These are phyloP conservation scores for Mallotus nudiflorus DNA, from an alignment of 345 rosid genomes.

Conservation along the genomic window DNA sequence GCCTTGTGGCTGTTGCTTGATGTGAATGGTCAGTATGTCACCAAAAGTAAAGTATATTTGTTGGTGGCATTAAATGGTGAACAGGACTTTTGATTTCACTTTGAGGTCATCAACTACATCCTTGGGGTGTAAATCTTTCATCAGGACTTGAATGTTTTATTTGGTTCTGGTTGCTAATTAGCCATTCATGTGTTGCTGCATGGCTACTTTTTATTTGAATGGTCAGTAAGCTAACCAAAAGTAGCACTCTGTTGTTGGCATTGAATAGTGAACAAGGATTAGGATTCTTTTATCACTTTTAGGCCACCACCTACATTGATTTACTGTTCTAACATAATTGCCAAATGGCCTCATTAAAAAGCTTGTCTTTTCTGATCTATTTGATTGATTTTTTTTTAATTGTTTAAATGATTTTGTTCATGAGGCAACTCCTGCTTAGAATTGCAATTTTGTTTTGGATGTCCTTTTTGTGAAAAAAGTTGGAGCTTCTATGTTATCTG, in stretches of 20 bases:
- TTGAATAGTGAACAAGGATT: conserved; percentile 18
- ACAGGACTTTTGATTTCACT: background rate
- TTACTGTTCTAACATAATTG: background rate
- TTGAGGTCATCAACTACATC: background rate
- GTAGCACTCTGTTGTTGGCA: conserved; percentile 25
- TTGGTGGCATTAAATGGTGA: background rate
- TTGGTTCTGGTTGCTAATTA: conserved; percentile 37
- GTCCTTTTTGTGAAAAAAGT: no score
- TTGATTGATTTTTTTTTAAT: background rate
- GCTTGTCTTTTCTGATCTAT: background rate
- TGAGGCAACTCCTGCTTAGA: background rate
- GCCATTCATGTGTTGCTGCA: conserved; percentile 37
- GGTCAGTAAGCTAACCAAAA: conserved; percentile 50
- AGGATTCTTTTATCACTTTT: conserved; percentile 15
- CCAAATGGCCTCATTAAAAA: background rate
- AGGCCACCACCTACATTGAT: conserved; percentile 28
- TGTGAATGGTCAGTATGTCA: conserved; percentile 14
- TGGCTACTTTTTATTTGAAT: conserved; percentile 39
- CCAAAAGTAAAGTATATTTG: conserved; percentile 8
- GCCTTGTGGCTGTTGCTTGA: background rate
- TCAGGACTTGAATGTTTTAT: background rate
- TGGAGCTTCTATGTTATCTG: no score
- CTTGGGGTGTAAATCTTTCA: background rate
- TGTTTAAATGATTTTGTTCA: background rate
- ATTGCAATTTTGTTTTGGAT: background rate